Conservation (phyloP, 2,329 filamentous ascomycete species). For the Calonectria pseudoturangicola region DNA sequence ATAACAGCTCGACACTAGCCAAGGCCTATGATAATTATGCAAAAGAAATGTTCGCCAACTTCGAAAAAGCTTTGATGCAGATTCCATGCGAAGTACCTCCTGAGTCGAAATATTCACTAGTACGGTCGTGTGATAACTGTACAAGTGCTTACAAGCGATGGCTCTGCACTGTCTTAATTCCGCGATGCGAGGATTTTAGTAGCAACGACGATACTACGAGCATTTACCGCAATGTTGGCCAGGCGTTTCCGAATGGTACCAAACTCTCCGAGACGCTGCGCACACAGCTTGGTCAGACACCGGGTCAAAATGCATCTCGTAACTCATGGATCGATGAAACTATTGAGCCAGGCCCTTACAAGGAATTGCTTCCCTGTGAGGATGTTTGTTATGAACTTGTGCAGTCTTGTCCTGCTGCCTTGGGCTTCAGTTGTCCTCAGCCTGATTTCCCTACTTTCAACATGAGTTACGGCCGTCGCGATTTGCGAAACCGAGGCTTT, state of each 20-base stretch:
- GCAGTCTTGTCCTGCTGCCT: conserved; percentile 84
- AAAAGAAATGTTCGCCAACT: conserved; percentile 81
- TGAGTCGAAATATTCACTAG: conserved; percentile 87
- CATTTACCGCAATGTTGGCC: conserved; percentile 80
- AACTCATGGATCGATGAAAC: conserved; percentile 82
- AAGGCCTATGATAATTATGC: conserved; percentile 88
- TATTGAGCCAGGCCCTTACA: conserved; percentile 91
- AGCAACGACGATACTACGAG: conserved; percentile 67
- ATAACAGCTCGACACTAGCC: conserved; percentile 77
- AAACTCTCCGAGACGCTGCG: conserved; percentile 63
- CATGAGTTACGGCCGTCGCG: conserved; percentile 60
- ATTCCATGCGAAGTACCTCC: conserved; percentile 87
- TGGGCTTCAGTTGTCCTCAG: conserved; percentile 85
- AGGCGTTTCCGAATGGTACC: conserved; percentile 82
- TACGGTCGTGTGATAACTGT: conserved; percentile 85
- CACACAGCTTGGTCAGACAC: conserved; percentile 47
- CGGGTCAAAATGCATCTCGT: conserved; percentile 71
- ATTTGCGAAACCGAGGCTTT: conserved; percentile 49
- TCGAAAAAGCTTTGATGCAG: conserved; percentile 87
- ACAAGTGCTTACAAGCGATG: conserved; percentile 89
- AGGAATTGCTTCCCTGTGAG: conserved; percentile 91
- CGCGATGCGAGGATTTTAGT: conserved; percentile 90
- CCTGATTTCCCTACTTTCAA: conserved; percentile 58
- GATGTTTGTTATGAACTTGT: conserved; percentile 92
- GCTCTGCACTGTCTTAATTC: conserved; percentile 95